These are phyloP conservation scores for Phialophora tarda DNA, from an alignment of 2,329 filamentous ascomycete genomes.

Conservation along the genomic window DNA sequence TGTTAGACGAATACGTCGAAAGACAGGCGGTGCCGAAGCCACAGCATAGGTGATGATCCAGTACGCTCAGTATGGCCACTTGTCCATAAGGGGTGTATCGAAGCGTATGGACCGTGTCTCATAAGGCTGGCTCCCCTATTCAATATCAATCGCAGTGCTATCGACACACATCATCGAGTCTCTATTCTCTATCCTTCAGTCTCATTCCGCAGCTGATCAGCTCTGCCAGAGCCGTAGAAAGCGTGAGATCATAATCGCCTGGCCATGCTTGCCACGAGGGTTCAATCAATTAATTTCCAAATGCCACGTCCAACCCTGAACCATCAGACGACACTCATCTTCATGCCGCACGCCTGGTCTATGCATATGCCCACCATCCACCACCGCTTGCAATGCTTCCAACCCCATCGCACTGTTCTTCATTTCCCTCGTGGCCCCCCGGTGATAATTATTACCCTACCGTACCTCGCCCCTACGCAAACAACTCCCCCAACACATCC, in stretches of 20 bases:
- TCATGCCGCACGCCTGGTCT: background rate
- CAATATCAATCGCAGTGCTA: background rate
- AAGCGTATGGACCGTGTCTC: background rate
- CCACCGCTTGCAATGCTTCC: background rate
- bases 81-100: background rate
- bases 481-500: slow-evolving; percentile 45
- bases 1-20: background rate
- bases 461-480: background rate
- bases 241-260: background rate
- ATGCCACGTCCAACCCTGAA: background rate
- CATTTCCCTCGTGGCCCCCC: background rate
- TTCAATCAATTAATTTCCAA: background rate
- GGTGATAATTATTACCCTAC: background rate
- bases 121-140: background rate
- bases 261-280: background rate
- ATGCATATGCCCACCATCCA: background rate
- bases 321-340: background rate
- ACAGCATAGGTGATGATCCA: background rate
- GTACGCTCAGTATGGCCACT: background rate
- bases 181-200: background rate
- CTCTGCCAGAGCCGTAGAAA: background rate
- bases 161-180: background rate
- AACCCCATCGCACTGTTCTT: background rate
- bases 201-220: background rate
- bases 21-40: background rate